Conservation (phyloP, 441 rosid species). For the Gossypium davidsonii region DNA sequence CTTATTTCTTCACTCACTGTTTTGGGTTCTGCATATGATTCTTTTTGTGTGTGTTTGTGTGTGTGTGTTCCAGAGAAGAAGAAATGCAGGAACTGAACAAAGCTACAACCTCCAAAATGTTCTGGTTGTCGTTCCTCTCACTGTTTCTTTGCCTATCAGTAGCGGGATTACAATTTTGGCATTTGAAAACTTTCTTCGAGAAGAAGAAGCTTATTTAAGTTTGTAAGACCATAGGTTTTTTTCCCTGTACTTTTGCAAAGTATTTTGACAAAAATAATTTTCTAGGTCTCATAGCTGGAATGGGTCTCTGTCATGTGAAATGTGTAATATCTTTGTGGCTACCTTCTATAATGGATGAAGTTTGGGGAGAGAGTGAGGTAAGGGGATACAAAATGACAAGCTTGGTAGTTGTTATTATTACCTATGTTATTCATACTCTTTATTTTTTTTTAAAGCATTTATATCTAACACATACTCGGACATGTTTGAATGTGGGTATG, state of each 20-base stretch:
- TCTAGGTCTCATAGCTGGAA: background rate
- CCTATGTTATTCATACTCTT: background rate
- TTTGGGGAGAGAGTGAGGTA: background rate
- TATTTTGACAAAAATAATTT: conserved; percentile 5
- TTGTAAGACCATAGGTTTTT: background rate
- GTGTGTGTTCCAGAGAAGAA: conserved; percentile 40
- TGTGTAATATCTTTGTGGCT: background rate
- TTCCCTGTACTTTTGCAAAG: background rate
- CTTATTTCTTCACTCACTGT: background rate
- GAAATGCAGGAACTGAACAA: conserved; percentile 62
- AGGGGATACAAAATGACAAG: background rate
- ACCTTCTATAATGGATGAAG: background rate
- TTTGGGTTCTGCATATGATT: background rate
- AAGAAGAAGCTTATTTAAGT: conserved; percentile 61
- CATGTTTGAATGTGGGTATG: background rate
- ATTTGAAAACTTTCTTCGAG: conserved; percentile 65
- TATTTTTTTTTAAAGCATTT: background rate
- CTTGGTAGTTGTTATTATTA: background rate
- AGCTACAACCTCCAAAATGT: conserved; percentile 53
- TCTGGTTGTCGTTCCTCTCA: conserved; percentile 53
- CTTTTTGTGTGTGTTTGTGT: background rate
- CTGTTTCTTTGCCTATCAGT: conserved; percentile 51
- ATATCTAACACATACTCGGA: background rate
- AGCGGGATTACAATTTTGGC: conserved; percentile 63
- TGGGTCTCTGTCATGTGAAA: no score